Evolutionary conservation across 2,329 filamentous ascomycete genomes (phyloP).

Genomic region (Colletotrichum sp.): DNA sequence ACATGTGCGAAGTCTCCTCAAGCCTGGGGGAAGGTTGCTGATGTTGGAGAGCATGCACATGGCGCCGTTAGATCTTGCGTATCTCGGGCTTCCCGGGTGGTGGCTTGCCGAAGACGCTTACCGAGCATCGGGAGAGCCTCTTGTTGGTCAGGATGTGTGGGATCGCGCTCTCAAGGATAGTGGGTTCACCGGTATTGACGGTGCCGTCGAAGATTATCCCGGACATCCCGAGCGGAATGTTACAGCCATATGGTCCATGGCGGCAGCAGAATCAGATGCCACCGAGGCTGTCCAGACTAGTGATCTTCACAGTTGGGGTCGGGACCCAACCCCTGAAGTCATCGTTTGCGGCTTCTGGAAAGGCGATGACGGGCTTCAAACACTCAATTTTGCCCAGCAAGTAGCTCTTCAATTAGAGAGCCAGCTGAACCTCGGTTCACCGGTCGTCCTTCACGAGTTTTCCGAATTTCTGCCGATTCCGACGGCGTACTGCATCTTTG

Average conservation of each 20-base stretch:
- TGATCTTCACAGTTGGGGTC: background rate
- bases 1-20: conserved; percentile 29
- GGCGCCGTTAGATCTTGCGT: conserved; percentile 25
- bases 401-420: background rate
- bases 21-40: conserved; percentile 32
- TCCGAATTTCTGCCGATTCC: background rate
- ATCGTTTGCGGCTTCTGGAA: background rate
- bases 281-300: background rate
- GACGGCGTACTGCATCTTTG: background rate
- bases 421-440: background rate
- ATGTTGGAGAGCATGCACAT: background rate
- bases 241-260: background rate
- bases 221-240: background rate
- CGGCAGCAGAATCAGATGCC: background rate
- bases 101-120: conserved; percentile 36
- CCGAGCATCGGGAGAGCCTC: conserved; percentile 28
- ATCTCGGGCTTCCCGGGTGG: conserved; percentile 35
- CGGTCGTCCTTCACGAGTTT: background rate
- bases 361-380: background rate
- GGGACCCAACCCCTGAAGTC: background rate
- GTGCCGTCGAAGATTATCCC: background rate
- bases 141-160: conserved; percentile 28
- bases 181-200: conserved; percentile 24
- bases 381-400: background rate
- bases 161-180: conserved; percentile 25